Evolutionary conservation across 2,329 filamentous ascomycete species (phyloP), one percentile per base, ranked within the genome.

Genomic region (Onygenales sp.): DNA sequence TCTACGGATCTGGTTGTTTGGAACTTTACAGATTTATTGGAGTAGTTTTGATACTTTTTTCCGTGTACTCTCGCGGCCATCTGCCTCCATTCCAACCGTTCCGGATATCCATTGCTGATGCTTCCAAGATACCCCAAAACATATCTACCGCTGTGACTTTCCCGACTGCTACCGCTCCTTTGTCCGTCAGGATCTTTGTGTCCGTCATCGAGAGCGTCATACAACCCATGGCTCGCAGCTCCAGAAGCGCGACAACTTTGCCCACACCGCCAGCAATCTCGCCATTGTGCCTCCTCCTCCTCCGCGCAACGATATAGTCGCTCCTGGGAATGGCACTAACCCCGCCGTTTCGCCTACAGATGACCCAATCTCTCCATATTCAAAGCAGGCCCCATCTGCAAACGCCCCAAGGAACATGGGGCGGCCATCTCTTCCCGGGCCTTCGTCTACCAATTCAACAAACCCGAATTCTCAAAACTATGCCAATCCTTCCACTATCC

Each of bases 131-230:
- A 86, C 88, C 54, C 92, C 92, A 14, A 96, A 96, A 72, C 89
- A 94, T 66, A 95, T 95, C 53, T 97, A 95, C 68, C 83, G 83
- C 64, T 97, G 93, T 75, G 89, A 94, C 65, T 95, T 91, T 63
- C 88, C 89, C 17, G 89, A 91, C 65, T 98, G 93, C 70, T 83
- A 85, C 56, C 86, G 92, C 50, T 85, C 87, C 35, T 98, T 97
- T 72, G 92, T 97, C 54, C 84, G 93, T 58, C 89, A 94, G 60
- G 93, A 98, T 69, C 78, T 98, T 55, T 90, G 93, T 66, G 86
- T 93, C 64, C 84, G 88, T 43, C 88, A 93, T 70, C 81, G 84
- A 66, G 87, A 92, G 66, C 82, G 88, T 43, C 88, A 92, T 69
- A 87, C 84, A 10, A 87, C 86, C 33, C 70, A 74, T 53, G 75